A percentile compares a stretch with the other conserved stretches of the same genome.
These are phyloP conservation scores for Chondrus crispus DNA, from an alignment of 23 red algal species.

Conservation along the genomic window DNA sequence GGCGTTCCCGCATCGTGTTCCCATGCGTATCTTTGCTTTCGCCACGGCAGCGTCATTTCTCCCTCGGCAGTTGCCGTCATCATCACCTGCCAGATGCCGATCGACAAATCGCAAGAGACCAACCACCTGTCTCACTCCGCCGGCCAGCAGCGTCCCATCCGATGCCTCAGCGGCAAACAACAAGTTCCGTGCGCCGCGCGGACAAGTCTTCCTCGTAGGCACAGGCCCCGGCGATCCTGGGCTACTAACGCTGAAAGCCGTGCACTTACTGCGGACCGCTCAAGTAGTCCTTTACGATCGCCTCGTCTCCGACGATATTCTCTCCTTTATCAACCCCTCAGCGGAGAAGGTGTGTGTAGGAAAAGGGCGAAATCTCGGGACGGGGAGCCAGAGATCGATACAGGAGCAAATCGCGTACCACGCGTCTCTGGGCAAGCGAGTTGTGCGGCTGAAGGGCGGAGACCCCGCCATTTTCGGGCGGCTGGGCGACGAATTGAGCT, in stretches of 20 bases:
- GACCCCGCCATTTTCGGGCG: conserved; percentile 90
- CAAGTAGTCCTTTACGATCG: conserved; percentile 97
- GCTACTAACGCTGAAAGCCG: conserved; percentile 71
- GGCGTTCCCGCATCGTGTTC: no score
- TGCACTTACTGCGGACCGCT: conserved; percentile 59
- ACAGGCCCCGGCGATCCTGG: conserved; percentile 80
- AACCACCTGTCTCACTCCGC: no score
- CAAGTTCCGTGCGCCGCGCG: no score
- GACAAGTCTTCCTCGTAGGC: no score
- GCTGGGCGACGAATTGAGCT: conserved; percentile 69
- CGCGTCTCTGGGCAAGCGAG: conserved; percentile 4
- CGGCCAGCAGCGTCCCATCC: no score
- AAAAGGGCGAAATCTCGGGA: conserved; percentile 50
- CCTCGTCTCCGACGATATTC: conserved; percentile 47
- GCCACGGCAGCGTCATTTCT: no score
- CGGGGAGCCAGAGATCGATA: conserved; percentile 67
- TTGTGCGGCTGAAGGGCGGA: conserved; percentile 90
- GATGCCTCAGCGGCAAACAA: no score
- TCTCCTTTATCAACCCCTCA: not conserved
- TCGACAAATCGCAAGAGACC: no score
- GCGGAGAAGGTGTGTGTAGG: conserved; percentile 73
- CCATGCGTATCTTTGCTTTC: no score
- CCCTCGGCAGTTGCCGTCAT: no score
- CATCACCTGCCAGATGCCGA: no score
- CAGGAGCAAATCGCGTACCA: conserved; percentile 29